These are phyloP conservation scores for Zasmidium citrigriseum DNA, from an alignment of 2,329 filamentous ascomycete species.

Conservation along the genomic window DNA sequence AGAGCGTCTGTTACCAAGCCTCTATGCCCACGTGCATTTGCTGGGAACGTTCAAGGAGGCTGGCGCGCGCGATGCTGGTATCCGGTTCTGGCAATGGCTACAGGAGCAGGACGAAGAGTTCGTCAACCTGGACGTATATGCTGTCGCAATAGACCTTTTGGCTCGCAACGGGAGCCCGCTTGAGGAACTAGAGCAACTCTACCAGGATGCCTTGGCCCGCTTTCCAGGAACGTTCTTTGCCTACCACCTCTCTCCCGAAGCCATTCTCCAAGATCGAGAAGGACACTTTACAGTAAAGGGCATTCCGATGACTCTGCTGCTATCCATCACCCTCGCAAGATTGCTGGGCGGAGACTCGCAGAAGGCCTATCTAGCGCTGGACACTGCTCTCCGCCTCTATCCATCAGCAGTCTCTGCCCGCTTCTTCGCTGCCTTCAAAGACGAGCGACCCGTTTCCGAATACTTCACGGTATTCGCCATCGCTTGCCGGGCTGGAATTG, in stretches of 20 bases:
- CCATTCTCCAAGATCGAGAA: constrained; percentile 47
- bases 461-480: constrained; percentile 51
- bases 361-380: constrained; percentile 52
- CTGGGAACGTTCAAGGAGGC: constrained; percentile 50
- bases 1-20: constrained; percentile 38
- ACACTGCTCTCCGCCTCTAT: constrained; percentile 50
- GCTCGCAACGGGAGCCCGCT: constrained; percentile 44
- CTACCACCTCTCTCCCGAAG: constrained; percentile 50
- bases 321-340: constrained; percentile 51
- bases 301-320: constrained; percentile 46
- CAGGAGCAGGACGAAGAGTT: constrained; percentile 42
- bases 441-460: constrained; percentile 48
- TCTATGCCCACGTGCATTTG: constrained; percentile 47
- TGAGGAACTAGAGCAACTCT: constrained; percentile 48
- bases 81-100: constrained; percentile 52
- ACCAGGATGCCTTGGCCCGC: constrained; percentile 45
- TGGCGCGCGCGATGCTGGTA: constrained; percentile 31
- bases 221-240: constrained; percentile 50
- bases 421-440: constrained; percentile 49
- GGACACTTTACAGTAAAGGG: constrained; percentile 35
- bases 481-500: constrained; percentile 48
- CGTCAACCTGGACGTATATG: constrained; percentile 48
- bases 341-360: constrained; percentile 48
- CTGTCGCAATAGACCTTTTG: constrained; percentile 52
- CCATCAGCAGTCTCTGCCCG: constrained; percentile 44